Percentiles rank a stretch among this genome's conserved stretches.
Evolutionary conservation across 2,329 filamentous ascomycete species (phyloP).

Genomic region (Colletotrichum godetiae): DNA sequence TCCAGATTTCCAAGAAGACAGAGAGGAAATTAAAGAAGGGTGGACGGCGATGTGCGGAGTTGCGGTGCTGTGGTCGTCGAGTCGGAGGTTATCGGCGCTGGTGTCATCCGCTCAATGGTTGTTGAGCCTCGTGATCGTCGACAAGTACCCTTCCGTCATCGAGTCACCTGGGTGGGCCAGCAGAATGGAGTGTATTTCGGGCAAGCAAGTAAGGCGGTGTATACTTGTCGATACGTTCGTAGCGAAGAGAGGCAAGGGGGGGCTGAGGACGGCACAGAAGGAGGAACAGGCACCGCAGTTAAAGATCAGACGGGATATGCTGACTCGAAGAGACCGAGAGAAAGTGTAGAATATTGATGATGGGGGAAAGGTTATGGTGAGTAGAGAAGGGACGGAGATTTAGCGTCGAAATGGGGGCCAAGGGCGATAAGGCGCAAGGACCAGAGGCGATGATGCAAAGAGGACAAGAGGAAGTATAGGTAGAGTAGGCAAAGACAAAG

Average conservation of each 20-base stretch:
- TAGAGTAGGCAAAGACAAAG: conserved; percentile 10
- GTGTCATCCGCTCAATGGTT: conserved; percentile 32
- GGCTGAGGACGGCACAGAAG: not conserved
- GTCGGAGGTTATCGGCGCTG: conserved; percentile 17
- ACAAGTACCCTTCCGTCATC: conserved; percentile 33
- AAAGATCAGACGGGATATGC: conserved; percentile 34
- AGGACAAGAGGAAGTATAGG: not conserved
- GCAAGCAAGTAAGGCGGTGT: not conserved
- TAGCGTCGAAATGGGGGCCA: not conserved
- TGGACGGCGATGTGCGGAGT: conserved; percentile 1
- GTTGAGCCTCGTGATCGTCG: conserved; percentile 31
- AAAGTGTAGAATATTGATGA: conserved; percentile 1
- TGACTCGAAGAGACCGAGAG: not conserved
- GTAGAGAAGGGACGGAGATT: not conserved
- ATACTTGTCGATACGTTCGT: not conserved
- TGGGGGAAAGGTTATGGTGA: not conserved
- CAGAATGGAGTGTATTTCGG: not conserved
- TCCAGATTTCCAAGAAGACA: not conserved
- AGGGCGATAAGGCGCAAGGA: conserved; percentile 18
- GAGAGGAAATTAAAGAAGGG: not conserved
- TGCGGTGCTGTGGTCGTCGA: conserved; percentile 4
- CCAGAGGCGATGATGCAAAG: conserved; percentile 29
- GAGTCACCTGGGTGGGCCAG: conserved; percentile 26
- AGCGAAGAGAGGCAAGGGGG: conserved; percentile 11
- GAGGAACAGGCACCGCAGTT: not conserved